Conservation (phyloP, 2,329 filamentous ascomycete species). For the Penicillium fuscoglaucum region DNA sequence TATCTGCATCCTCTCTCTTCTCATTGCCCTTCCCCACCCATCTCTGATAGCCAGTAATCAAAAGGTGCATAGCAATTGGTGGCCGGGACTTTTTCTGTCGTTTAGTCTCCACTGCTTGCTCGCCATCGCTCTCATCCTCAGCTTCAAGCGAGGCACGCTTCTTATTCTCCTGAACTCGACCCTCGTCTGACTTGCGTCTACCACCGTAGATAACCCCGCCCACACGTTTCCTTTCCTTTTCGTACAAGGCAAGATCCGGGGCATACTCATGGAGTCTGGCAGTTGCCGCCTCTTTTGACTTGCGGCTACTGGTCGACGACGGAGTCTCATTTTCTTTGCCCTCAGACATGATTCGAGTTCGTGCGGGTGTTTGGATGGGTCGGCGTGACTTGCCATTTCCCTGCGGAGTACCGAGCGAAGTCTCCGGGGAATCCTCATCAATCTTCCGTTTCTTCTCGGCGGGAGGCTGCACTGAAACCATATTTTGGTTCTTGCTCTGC, state of each 20-base stretch:
- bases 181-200: conserved; percentile 47
- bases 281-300: conserved; percentile 84
- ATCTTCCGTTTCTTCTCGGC: conserved; percentile 23
- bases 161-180: conserved; percentile 37
- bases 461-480: conserved; percentile 25
- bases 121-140: conserved; percentile 51
- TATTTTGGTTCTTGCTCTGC: conserved; percentile 40
- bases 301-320: conserved; percentile 72
- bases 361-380: conserved; percentile 54
- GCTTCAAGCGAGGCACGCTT: conserved; percentile 50
- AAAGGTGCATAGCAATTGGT: conserved; percentile 69
- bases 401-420: conserved; percentile 29
- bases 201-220: conserved; percentile 65
- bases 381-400: conserved; percentile 32
- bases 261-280: conserved; percentile 73
- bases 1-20: conserved; percentile 75
- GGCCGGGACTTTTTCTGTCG: conserved; percentile 62
- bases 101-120: conserved; percentile 61
- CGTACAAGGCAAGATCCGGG: conserved; percentile 82
- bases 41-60: conserved; percentile 79
- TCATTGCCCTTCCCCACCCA: conserved; percentile 68
- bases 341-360: conserved; percentile 52
- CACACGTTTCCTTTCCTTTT: conserved; percentile 87
- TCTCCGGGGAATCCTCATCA: conserved; percentile 19
- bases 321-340: conserved; percentile 86